Evolutionary conservation across 768 basidiomycete species (phyloP), one percentile per base, ranked within the genome.

Genomic region (Chalciporus pseudorubinellus): DNA sequence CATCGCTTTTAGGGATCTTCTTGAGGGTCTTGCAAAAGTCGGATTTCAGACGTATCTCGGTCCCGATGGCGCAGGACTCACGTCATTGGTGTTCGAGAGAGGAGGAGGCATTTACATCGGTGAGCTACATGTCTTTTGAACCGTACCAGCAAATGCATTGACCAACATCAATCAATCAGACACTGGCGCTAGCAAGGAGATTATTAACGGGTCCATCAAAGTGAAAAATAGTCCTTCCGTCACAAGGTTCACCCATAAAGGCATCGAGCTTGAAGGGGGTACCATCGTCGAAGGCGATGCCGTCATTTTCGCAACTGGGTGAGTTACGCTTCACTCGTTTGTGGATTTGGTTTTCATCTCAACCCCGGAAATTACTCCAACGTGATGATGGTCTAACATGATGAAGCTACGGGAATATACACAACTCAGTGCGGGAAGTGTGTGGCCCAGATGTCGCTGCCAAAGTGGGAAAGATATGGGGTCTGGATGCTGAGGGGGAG

Each of bases 401-500:
- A 3, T 42, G 11, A 57, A 84, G 80, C 1, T 75, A 76, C 50
- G 78, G 77, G 8, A 74, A 80, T 56, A 58, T 76, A 5, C 68
- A 66, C 18, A 63, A 66, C 14, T 67, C 73, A 6, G 59, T 81
- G 26, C 63, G 63, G 47, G 60, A 68, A 18, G 64, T 85, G 6
- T 76, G 79, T 46, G 82, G 79, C 0, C 66, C 75, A 3, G 73
- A 76, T 19, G 62, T 80, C 9, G 73, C 68, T 1, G 56, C 70
- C 34, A 70, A 73, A 61, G 70, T 84, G 52, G 74, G 77, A 48
- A 72, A 75, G n/a, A 65, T 86, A 13, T 82, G 85, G 87, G 81
- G 86, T 33, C 58, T 89, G 50, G 76, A 85, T 62, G 67, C 71
- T 34, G 83, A 91, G 67, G 83, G 85, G 2, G 84, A 88, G 61